Conservation (phyloP, 78 protist genomes). For the Dictyostelium purpureum region DNA sequence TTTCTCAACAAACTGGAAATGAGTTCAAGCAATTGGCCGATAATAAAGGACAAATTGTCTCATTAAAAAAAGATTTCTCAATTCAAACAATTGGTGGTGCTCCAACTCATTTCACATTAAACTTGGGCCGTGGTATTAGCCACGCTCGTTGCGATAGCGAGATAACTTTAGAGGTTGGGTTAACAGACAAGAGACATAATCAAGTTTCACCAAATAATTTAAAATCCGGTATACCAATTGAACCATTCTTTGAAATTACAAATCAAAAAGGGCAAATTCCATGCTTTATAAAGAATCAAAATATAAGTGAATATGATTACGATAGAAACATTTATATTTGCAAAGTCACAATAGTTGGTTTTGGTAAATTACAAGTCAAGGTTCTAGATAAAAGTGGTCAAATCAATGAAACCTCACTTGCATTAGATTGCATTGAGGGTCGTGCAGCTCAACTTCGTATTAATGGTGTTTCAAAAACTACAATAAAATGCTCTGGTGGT, state of each 20-base stretch:
- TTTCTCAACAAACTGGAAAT: not conserved
- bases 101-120: conserved; percentile 22
- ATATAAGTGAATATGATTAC: not conserved
- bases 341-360: conserved; percentile 25
- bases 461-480: not conserved
- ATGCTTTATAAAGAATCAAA: conserved; percentile 5
- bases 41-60: not conserved
- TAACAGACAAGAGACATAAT: conserved; percentile 35
- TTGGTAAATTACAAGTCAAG: conserved; percentile 12
- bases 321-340: conserved; percentile 44
- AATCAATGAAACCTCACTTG: not conserved
- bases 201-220: conserved; percentile 17
- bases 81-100: conserved; percentile 71
- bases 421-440: conserved; percentile 36
- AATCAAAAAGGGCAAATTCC: not conserved
- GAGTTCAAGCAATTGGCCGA: not conserved
- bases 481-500: conserved; percentile 22
- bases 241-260: conserved; percentile 39
- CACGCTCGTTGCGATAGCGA: conserved; percentile 56
- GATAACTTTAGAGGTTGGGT: not conserved
- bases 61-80: conserved; percentile 35
- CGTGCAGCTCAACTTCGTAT: conserved; percentile 26
- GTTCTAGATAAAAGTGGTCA: conserved; percentile 1
- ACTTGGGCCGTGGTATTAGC: not conserved
- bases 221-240: not conserved